A percentile compares a stretch with the other conserved stretches of the same genome.
Conservation (phyloP, 2,329 filamentous ascomycete genomes). For the Xylaria sp. region DNA sequence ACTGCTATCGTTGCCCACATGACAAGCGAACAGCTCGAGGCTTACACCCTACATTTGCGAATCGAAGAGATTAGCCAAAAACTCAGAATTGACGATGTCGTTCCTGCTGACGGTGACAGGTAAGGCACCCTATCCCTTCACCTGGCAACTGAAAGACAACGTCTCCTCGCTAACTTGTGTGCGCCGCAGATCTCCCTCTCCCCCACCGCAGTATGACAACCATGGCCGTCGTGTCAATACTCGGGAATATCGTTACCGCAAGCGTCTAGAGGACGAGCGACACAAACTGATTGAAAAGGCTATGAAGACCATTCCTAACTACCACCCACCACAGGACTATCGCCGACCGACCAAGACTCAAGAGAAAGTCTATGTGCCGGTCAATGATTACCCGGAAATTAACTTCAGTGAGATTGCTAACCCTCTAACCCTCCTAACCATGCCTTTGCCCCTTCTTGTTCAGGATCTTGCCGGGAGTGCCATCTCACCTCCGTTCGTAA, state of each 20-base stretch:
- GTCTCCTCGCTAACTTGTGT: constrained; percentile 8
- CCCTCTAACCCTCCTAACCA: constrained; percentile 84
- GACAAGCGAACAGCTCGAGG: constrained; percentile 97
- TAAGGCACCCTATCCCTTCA: constrained; percentile 46
- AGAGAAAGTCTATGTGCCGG: constrained; percentile 99
- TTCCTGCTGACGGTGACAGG: constrained; percentile 95
- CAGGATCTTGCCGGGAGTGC: constrained; percentile 54
- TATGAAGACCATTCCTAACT: constrained; percentile 99
- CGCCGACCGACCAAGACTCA: constrained; percentile 99
- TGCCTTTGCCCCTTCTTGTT: constrained; percentile 46
- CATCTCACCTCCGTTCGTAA: constrained; percentile 43
- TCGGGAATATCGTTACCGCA: constrained; percentile 96
- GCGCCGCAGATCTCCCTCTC: constrained; percentile 80
- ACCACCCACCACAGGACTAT: constrained; percentile 97
- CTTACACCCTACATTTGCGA: constrained; percentile 92
- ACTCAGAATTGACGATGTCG: constrained; percentile 97
- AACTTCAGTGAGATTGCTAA: constrained; percentile 99
- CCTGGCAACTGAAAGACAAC: neutral
- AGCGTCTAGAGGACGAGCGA: constrained; percentile 96
- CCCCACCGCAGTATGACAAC: constrained; percentile 97
- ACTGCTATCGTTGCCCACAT: constrained; percentile 97
- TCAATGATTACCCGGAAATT: constrained; percentile 99
- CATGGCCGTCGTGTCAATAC: constrained; percentile 99
- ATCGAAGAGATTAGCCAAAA: constrained; percentile 99
- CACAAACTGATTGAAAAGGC: constrained; percentile 99